phyloP scores from a whole-genome alignment of 176 grass and related monocot species.

The Tillandsia fasciculata region DNA sequence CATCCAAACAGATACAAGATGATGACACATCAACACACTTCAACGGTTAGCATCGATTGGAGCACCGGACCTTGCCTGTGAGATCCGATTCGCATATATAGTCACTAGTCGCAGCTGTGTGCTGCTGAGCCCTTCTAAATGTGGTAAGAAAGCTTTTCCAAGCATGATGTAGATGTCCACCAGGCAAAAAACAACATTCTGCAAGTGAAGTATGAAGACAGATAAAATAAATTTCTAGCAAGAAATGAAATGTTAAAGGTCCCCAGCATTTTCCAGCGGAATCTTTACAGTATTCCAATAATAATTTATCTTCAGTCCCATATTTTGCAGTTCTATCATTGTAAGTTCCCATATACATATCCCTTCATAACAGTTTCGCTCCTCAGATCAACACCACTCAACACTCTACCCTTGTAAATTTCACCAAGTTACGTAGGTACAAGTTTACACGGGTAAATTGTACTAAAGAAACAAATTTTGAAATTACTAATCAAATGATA shows the following conservation, averaged over 20 bases:
- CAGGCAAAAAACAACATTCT: slow-evolving; percentile 55
- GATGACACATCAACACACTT: not conserved
- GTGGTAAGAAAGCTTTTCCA: slow-evolving; percentile 49
- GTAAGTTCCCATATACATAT: no score
- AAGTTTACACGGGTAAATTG: no score
- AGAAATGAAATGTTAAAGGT: not conserved
- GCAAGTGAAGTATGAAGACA: slow-evolving; percentile 19
- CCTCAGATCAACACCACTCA: no score
- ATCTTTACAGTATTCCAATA: no score
- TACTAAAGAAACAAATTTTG: no score
- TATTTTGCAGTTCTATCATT: no score
- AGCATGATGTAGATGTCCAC: slow-evolving; percentile 80
- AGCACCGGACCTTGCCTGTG: slow-evolving; percentile 29
- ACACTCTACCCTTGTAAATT: no score
- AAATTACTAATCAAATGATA: no score
- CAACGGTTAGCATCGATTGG: slow-evolving; percentile 4
- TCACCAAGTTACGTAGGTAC: no score
- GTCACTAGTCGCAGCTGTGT: slow-evolving; percentile 36
- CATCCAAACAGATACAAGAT: not conserved
- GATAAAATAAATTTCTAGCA: not conserved
- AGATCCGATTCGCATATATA: slow-evolving; percentile 45
- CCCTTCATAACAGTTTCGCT: no score
- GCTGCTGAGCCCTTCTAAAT: slow-evolving; percentile 37
- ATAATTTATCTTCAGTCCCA: no score
- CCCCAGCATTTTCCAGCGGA: not conserved